Percentiles rank a stretch among this genome's conserved stretches.
These are phyloP conservation scores for Sarocladiaceae sp. DNA, from an alignment of 2,329 filamentous ascomycete genomes.

Conservation along the genomic window DNA sequence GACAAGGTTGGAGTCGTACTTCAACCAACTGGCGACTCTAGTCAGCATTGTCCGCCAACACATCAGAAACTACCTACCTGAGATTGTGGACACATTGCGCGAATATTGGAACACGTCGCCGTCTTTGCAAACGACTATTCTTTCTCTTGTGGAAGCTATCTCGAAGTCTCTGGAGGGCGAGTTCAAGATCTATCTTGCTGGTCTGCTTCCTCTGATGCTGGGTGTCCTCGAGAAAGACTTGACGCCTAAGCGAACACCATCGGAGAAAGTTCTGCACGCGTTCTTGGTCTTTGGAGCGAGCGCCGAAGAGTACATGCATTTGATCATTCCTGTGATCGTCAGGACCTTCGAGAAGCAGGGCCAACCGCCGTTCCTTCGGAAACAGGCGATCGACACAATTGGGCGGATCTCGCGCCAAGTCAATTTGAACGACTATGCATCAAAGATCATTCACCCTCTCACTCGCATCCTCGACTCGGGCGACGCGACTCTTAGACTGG, in stretches of 20 bases:
- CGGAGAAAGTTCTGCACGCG: constrained; percentile 86
- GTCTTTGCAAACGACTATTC: constrained; percentile 81
- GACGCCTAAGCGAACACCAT: constrained; percentile 68
- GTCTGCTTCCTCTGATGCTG: constrained; percentile 86
- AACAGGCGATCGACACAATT: constrained; percentile 88
- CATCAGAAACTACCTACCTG: constrained; percentile 81
- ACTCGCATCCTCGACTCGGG: constrained; percentile 70
- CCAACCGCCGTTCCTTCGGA: constrained; percentile 72
- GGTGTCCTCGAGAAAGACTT: constrained; percentile 84
- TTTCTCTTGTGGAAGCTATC: constrained; percentile 89
- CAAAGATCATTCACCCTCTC: constrained; percentile 91
- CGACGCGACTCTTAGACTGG: constrained; percentile 67
- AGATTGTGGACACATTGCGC: constrained; percentile 78
- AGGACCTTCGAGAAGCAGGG: constrained; percentile 86
- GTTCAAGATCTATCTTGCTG: constrained; percentile 93
- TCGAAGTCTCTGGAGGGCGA: constrained; percentile 91
- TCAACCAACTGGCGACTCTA: constrained; percentile 89
- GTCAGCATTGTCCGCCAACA: constrained; percentile 96
- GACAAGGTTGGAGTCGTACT: constrained; percentile 85
- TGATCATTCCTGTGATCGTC: constrained; percentile 94
- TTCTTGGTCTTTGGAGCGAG: constrained; percentile 95
- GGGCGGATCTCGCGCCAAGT: constrained; percentile 92
- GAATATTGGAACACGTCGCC: constrained; percentile 84
- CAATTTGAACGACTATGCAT: constrained; percentile 94
- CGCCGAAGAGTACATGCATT: constrained; percentile 97